Conservation (phyloP, 805 yeast genomes). For the Kodamaea restingae region DNA sequence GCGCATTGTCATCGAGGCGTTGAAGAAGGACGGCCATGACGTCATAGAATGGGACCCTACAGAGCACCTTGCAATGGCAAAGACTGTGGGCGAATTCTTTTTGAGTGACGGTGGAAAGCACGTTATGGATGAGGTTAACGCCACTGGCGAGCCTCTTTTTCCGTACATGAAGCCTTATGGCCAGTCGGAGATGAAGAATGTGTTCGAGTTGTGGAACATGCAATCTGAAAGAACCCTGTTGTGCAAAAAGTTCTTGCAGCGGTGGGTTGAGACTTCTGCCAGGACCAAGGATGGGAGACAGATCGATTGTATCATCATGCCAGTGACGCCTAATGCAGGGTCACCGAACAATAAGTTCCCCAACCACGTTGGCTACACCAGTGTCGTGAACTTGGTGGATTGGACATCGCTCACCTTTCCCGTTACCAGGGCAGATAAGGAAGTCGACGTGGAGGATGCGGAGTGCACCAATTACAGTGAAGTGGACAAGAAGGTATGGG, state of each 20-base stretch:
- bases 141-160: constrained; percentile 44
- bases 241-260: constrained; percentile 32
- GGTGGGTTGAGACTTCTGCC: constrained; percentile 34
- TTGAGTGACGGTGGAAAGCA: constrained; percentile 45
- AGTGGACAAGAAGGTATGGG: constrained; percentile 42
- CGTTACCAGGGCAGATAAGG: constrained; percentile 49
- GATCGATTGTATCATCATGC: constrained; percentile 47
- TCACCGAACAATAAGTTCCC: constrained; percentile 30
- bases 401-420: constrained; percentile 43
- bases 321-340: constrained; percentile 46
- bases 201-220: constrained; percentile 38
- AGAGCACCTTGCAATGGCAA: constrained; percentile 29
- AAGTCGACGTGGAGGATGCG: constrained; percentile 30
- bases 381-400: constrained; percentile 25
- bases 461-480: constrained; percentile 30
- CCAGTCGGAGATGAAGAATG: constrained; percentile 29
- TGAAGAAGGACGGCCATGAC: constrained; percentile 46
- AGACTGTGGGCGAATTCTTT: constrained; percentile 34
- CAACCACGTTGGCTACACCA: constrained; percentile 47
- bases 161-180: constrained; percentile 40
- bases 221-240: constrained; percentile 34
- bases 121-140: constrained; percentile 26
- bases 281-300: constrained; percentile 37
- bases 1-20: constrained; percentile 26
- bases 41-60: constrained; percentile 47